Percentiles rank a stretch among this genome's conserved stretches.
Evolutionary conservation across 2,329 filamentous ascomycete genomes (phyloP).

Genomic region (Phaeosphaeriaceae sp.): DNA sequence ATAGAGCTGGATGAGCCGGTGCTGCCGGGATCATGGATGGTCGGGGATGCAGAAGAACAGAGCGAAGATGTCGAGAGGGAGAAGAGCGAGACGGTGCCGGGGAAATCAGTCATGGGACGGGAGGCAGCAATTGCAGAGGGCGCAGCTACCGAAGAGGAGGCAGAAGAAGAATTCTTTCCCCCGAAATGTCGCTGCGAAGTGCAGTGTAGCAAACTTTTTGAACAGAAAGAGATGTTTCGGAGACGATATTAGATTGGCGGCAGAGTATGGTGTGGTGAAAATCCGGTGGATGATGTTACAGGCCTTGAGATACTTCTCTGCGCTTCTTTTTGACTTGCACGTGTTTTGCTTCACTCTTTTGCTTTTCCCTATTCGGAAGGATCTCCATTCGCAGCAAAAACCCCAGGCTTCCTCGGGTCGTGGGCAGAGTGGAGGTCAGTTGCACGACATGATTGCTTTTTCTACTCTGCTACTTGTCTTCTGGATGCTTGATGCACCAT

Average conservation of each 20-base stretch:
- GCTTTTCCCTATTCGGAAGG: too few relatives aligned
- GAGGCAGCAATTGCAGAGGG: too few relatives aligned
- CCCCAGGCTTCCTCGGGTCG: too few relatives aligned
- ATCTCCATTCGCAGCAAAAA: too few relatives aligned
- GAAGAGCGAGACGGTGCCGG: background rate
- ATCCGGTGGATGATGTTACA: background rate
- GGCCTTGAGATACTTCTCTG: background rate
- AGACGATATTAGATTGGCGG: background rate
- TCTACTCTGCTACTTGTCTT: background rate
- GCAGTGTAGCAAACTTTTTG: constrained; percentile 4
- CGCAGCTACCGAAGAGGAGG: too few relatives aligned
- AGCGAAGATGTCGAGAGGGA: background rate
- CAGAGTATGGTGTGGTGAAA: background rate
- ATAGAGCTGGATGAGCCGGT: constrained; percentile 14
- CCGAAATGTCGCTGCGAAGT: constrained; percentile 20
- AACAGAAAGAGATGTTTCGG: background rate
- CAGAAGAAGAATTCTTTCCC: constrained; percentile 16
- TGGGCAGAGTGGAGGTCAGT: background rate
- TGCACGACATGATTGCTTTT: background rate
- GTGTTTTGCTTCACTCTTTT: too few relatives aligned
- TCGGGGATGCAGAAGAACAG: background rate
- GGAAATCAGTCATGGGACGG: too few relatives aligned
- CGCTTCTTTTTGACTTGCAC: too few relatives aligned
- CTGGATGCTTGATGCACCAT: background rate
- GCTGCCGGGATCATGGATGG: background rate